Conservation (phyloP, 2,329 filamentous ascomycete genomes). For the Ceratocystis alfenasii region DNA sequence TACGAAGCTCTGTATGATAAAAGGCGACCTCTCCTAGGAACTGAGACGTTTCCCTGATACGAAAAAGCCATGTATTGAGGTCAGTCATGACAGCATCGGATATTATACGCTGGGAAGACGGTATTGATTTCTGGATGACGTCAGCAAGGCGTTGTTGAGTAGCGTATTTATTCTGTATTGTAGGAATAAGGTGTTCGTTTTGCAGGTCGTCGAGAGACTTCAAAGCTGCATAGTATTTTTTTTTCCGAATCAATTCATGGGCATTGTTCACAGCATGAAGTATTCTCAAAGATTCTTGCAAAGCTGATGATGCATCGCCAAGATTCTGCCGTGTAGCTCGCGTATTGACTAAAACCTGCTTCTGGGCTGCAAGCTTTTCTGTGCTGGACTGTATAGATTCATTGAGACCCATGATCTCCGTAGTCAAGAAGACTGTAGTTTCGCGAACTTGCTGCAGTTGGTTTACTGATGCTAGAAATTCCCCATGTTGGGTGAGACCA, state of each 20-base stretch:
- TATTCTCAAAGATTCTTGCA: conserved; percentile 86
- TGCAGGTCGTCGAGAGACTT: conserved; percentile 91
- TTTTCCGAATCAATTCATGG: conserved; percentile 79
- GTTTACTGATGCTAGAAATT: conserved; percentile 87
- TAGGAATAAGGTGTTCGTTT: conserved; percentile 74
- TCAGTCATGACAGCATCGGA: conserved; percentile 96
- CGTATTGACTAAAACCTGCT: conserved; percentile 86
- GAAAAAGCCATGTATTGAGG: conserved; percentile 90
- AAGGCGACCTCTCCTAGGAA: conserved; percentile 94
- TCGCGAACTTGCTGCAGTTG: conserved; percentile 86
- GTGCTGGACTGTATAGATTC: conserved; percentile 92
- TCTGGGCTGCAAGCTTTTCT: conserved; percentile 85
- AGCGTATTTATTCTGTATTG: conserved; percentile 68
- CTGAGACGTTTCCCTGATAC: conserved; percentile 89
- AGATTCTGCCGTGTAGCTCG: conserved; percentile 89
- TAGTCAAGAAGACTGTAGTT: conserved; percentile 75
- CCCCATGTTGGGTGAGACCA: conserved; percentile 90
- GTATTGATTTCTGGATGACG: conserved; percentile 91
- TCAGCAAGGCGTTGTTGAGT: conserved; percentile 91
- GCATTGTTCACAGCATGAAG: conserved; percentile 86
- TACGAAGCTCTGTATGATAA: conserved; percentile 83
- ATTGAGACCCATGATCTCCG: conserved; percentile 84
- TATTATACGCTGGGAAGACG: conserved; percentile 81
- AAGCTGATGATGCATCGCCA: conserved; percentile 74
- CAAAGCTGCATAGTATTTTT: conserved; percentile 89